Evolutionary conservation across 257 asterid species (phyloP), one percentile per base, ranked within the genome.

Genomic region (Nicotiana paniculata): DNA sequence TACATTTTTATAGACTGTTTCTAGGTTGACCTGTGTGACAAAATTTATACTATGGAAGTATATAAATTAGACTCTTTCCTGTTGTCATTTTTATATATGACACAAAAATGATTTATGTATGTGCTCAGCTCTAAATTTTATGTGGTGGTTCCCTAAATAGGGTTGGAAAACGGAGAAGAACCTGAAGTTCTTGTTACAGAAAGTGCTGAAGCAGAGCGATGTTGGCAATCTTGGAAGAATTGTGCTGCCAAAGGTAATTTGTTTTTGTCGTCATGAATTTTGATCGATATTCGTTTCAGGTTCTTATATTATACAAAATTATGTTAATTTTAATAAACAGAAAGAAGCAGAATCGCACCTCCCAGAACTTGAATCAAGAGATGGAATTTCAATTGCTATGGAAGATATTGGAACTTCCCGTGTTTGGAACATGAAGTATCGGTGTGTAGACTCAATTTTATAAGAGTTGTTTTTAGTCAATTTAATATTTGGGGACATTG

Each of bases 131-230:
- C 9, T 61, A 79, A 58, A 24, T 37, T n/a, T 21, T 57, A 3
- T 59, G 33, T 78, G 2, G 64, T 55, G 77, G 12, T 80, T 43
- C 28, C 79, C 7, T 8, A 5, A 43, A 11, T 63, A 91, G 94
- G 89, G 90, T 2, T 90, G 81, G 90, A 94, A 93, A 84, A 67
- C 90, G 1, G 99, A 94, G 82, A 93, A 91, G 86, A 94, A 92
- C 83, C 85, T 94, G 90, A 93, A 90, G 85, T 92, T 96, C 84
- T 83, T 96, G 90, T 88, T 96, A 83, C 99, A 96, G 93, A 96
- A 96, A 85, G 98, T 96, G 77, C 86, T 96, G 89, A 96, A 96
- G 90, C 97, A 96, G 86, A 94, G 99, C 69, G 97, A 96, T 87
- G 97, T 96, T 82, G 98, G 99, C 68, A 93, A 89, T 82, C 90